Evolutionary conservation across 768 basidiomycete genomes (phyloP), one percentile per base, ranked within the genome.

Genomic region (Lyophyllum shimeji): DNA sequence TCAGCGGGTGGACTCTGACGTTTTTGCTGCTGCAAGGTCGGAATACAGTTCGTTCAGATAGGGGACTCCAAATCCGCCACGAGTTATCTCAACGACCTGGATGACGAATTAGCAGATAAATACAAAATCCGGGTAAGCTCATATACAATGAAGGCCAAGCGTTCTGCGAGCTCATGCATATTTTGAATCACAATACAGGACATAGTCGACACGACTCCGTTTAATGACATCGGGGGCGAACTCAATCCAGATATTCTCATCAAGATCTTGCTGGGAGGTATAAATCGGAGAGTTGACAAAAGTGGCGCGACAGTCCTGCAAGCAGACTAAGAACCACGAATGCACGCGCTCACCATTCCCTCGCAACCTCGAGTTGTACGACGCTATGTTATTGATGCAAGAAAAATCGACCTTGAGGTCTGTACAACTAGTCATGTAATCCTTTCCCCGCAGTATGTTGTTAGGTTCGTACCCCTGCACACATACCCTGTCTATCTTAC

Each of bases 21-120:
- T 27, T 34, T 31, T 13, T 24, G 33, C n/a, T 24, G 33, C 45
- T 27, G n/a, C 1, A 65, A 88, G 80, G 73, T 88, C 17, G 85
- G 87, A 0, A 79, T 89, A 24, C 86, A 88, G 59, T 87, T 91
- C 49, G 79, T 91, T 1, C 89, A 90, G 67, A 82, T 91, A 33
- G 89, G 89, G 4, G 66, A 80, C 58, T 67, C 65, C 61, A 65
- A 54, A 33, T 60, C 49, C 44, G 65, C 56, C 73, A 84, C 44
- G 60, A 75, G 2, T 70, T 86, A 66, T 61, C 73, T 83, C 44
- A 66, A 74, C 53, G 70, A 80, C 52, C 72, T 90, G 12, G 89
- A 90, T 60, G 79, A 89, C 60, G 80, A 74, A 11, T 68, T 90
- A 33, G 61, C 74, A 12, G 59, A 57, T 1, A 69, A 54, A 5